A percentile compares a stretch with the other conserved stretches of the same genome.
These are phyloP conservation scores for Penicillium sp. DNA, from an alignment of 2,329 filamentous ascomycete genomes.

Conservation along the genomic window DNA sequence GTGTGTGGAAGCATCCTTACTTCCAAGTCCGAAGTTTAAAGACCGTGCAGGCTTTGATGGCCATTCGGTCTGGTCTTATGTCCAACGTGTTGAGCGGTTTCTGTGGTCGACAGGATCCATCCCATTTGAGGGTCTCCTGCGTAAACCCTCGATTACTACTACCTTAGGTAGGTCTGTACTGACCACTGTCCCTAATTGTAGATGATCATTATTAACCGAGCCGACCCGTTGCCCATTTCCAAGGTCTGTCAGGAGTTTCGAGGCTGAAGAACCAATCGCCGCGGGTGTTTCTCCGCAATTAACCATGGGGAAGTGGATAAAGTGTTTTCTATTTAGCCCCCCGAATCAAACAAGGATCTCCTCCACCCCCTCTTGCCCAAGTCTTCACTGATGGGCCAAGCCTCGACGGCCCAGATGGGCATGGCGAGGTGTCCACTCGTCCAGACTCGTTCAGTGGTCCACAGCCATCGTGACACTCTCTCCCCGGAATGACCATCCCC, in stretches of 20 bases:
- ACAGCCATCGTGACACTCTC: not conserved
- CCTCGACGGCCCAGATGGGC: too few relatives aligned
- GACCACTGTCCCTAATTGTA: not conserved
- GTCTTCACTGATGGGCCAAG: not conserved
- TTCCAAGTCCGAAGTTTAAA: too few relatives aligned
- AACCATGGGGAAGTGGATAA: not conserved
- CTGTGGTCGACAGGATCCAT: too few relatives aligned
- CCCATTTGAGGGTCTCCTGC: too few relatives aligned
- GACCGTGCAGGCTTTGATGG: too few relatives aligned
- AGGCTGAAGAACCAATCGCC: conserved; percentile 3
- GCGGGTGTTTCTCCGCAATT: not conserved
- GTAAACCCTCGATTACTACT: too few relatives aligned
- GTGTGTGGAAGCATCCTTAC: too few relatives aligned
- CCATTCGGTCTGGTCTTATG: too few relatives aligned
- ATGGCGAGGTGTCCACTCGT: not conserved
- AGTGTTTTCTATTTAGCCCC: not conserved
- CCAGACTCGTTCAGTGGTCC: not conserved
- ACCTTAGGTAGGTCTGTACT: too few relatives aligned
- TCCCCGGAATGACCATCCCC: not conserved
- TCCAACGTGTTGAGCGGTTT: too few relatives aligned
- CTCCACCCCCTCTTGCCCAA: too few relatives aligned
- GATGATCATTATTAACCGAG: conserved; percentile 9
- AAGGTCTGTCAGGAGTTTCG: too few relatives aligned
- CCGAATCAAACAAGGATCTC: not conserved
- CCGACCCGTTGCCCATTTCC: not conserved